phyloP scores from a whole-genome alignment of 805 yeast species.

The Nematodospora valgi region DNA sequence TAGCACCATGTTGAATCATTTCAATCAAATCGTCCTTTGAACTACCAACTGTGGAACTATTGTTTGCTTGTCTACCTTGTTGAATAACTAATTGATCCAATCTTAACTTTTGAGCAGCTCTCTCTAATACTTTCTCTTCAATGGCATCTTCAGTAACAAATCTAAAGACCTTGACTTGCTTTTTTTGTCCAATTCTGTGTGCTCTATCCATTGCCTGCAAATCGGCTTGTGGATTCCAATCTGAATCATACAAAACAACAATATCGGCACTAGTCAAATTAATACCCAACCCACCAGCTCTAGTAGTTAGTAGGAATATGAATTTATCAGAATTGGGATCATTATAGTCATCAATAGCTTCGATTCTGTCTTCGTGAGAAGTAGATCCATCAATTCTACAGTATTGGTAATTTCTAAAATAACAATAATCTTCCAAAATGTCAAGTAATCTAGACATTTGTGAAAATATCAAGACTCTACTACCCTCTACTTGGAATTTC shows the following conservation, averaged over 20 bases:
- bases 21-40: conserved; percentile 81
- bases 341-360: conserved; percentile 90
- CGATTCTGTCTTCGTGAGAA: conserved; percentile 86
- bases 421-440: conserved; percentile 89
- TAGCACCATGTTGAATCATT: conserved; percentile 98
- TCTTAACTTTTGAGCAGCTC: conserved; percentile 92
- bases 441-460: conserved; percentile 92
- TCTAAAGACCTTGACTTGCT: conserved; percentile 88
- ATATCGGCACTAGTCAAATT: conserved; percentile 90
- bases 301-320: conserved; percentile 80
- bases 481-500: conserved; percentile 70
- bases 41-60: conserved; percentile 46
- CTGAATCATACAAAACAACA: conserved; percentile 85
- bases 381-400: conserved; percentile 95
- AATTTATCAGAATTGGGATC: conserved; percentile 78
- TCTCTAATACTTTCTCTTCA: conserved; percentile 91
- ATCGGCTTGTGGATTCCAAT: conserved; percentile 99
- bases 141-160: conserved; percentile 95
- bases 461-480: conserved; percentile 86
- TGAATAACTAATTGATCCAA: conserved; percentile 94
- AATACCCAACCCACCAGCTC: conserved; percentile 97
- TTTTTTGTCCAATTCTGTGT: conserved; percentile 94
- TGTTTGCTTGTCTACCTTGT: conserved; percentile 63
- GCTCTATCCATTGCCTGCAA: conserved; percentile 98
- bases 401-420: conserved; percentile 75